Evolutionary conservation across 2,329 filamentous ascomycete species (phyloP), one percentile per base, ranked within the genome.

Genomic region (Hymenoscyphus albidus): DNA sequence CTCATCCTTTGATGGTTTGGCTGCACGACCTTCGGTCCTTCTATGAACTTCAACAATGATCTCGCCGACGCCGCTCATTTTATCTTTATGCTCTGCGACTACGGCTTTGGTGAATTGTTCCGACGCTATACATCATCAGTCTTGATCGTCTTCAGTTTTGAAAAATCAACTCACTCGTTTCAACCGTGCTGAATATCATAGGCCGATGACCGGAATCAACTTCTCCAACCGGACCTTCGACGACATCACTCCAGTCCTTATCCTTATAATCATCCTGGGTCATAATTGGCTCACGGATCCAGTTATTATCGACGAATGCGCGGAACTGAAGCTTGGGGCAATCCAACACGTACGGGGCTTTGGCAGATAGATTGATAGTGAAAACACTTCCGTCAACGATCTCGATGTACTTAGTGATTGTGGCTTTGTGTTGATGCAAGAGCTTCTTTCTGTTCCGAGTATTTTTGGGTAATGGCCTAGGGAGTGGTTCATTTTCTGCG

Each of bases 111-210:
- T 44, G 10, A 54, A n/a, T 48, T 18, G 35, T 16, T 51, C 42
- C 1, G 27, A 27, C 2, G 22, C 32, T 42, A 40, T 16, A 1
- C 1, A 13, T 4, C 10, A 27, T 22, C 2, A 51, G 18, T 51
- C 18, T n/a, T n/a, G n/a, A 4, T 48, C 10, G n/a, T 22, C 5
- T 51, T 18, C 18, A 3, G 12, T 51, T 13, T 22, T 12, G n/a
- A 55, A 39, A 9, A 18, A 7, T n/a, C 14, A 18, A 65, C 66
- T 58, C 44, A 69, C 68, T 64, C 0, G 59, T 66, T n/a, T 68
- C 59, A 39, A 71, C 59, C 59, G 63, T 60, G 6, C 58, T 12
- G 42, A 70, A 69, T 3, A n/a, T 59, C 31, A 72, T 70, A 0
- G 56, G 59, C n/a, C 58, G 67, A 6, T 55, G 9, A 16, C 31